Conservation (phyloP, 83 land plant species). For the Thuja plicata region DNA sequence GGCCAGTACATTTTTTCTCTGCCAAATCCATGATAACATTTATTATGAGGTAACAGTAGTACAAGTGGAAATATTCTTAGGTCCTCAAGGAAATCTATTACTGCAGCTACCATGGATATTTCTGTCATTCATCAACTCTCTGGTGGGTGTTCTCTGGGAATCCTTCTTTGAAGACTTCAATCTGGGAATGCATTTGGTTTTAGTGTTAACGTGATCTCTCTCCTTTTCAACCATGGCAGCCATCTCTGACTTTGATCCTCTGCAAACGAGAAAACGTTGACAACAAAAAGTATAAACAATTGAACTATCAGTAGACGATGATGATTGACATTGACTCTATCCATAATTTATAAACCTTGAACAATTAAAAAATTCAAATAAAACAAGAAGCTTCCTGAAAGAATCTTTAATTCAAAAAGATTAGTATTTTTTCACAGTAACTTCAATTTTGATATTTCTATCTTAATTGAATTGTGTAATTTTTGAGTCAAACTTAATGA, state of each 20-base stretch:
- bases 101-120: not conserved
- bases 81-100: slow-evolving; percentile 2
- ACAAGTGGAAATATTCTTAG: not conserved
- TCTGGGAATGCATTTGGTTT: slow-evolving; percentile 51
- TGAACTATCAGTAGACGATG: not conserved
- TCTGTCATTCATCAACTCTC: not conserved
- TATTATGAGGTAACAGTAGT: not conserved
- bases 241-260: slow-evolving; percentile 31
- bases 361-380: not conserved
- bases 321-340: too few species aligned
- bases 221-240: slow-evolving; percentile 20
- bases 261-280: slow-evolving; percentile 6
- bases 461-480: too few species aligned
- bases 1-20: not conserved
- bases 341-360: not conserved
- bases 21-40: not conserved
- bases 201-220: slow-evolving; percentile 5
- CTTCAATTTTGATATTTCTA: too few species aligned
- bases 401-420: too few species aligned
- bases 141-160: not conserved
- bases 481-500: too few species aligned
- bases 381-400: not conserved
- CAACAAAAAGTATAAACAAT: not conserved
- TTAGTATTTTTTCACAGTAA: too few species aligned
- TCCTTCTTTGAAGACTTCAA: slow-evolving; percentile 15